phyloP scores from a whole-genome alignment of 2,329 filamentous ascomycete genomes.

The Neonectria punicea region DNA sequence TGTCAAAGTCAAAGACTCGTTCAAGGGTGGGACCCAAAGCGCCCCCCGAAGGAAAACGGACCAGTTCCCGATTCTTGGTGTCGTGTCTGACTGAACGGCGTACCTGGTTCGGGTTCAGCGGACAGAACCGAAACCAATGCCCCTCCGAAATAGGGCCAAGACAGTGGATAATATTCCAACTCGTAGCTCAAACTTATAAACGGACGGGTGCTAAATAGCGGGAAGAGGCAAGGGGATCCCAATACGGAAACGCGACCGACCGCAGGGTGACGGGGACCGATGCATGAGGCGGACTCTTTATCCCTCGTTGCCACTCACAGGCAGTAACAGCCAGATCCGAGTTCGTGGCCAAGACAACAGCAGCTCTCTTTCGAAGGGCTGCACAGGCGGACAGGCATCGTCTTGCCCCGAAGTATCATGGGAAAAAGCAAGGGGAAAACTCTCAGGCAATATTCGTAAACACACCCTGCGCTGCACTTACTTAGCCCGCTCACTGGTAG shows the following conservation, averaged over 20 bases:
- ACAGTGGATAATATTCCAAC: background rate
- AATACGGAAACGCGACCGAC: constrained; percentile 24
- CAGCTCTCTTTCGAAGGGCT: constrained; percentile 19
- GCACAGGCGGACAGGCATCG: constrained; percentile 1
- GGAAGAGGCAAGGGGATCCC: constrained; percentile 22
- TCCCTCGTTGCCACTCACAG: constrained; percentile 25
- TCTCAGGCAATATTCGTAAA: constrained; percentile 17
- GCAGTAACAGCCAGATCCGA: constrained; percentile 2
- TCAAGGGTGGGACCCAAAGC: background rate
- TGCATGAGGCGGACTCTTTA: constrained; percentile 23
- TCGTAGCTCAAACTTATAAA: background rate
- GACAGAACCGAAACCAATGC: no score
- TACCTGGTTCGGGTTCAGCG: background rate
- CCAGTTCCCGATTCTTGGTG: constrained; percentile 1
- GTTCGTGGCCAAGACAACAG: constrained; percentile 30
- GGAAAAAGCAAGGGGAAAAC: constrained; percentile 37
- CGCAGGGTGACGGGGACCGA: constrained; percentile 8
- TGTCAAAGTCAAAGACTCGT: background rate
- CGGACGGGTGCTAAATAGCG: background rate
- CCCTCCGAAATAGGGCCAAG: background rate
- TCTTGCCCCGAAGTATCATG: constrained; percentile 27
- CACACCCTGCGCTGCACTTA: background rate
- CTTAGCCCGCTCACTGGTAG: constrained; percentile 31
- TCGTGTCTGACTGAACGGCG: background rate
- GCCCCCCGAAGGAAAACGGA: background rate